Conservation (phyloP, 148 eudicot species). For the Rhododendron ovatum region DNA sequence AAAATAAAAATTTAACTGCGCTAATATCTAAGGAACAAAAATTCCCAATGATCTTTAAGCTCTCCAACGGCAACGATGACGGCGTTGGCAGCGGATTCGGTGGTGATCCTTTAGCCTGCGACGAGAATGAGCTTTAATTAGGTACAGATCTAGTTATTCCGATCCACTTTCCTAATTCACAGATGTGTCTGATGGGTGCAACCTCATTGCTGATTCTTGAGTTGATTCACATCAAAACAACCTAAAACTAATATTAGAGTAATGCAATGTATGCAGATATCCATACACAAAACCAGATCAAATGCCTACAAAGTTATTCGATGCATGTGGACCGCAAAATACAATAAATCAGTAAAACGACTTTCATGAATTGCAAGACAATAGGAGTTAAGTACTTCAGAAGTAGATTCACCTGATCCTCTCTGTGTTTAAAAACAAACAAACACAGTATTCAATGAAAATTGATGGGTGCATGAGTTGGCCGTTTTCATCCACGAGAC, state of each 20-base stretch:
- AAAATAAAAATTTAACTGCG: background rate
- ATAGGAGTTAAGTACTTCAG: no score
- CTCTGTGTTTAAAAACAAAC: background rate
- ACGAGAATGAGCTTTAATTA: background rate
- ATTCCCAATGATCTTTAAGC: background rate
- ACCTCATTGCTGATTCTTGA: background rate
- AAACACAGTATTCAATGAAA: slow-evolving; percentile 10
- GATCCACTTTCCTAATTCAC: background rate
- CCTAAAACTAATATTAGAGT: background rate
- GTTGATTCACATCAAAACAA: background rate
- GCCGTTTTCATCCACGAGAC: slow-evolving; percentile 16
- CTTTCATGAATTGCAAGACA: no score
- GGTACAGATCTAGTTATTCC: no score
- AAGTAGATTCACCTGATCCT: background rate
- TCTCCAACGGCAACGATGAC: no score
- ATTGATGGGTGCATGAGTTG: slow-evolving; percentile 1
- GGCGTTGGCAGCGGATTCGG: background rate
- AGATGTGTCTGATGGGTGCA: background rate
- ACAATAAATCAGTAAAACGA: no score
- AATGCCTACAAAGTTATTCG: background rate
- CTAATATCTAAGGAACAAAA: background rate
- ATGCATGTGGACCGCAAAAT: background rate
- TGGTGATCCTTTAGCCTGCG: background rate
- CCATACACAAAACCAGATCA: background rate
- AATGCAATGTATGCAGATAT: background rate